A percentile compares a stretch with the other conserved stretches of the same genome.
These are phyloP conservation scores for Gossypium bickii DNA, from an alignment of 345 rosid genomes.

Conservation along the genomic window DNA sequence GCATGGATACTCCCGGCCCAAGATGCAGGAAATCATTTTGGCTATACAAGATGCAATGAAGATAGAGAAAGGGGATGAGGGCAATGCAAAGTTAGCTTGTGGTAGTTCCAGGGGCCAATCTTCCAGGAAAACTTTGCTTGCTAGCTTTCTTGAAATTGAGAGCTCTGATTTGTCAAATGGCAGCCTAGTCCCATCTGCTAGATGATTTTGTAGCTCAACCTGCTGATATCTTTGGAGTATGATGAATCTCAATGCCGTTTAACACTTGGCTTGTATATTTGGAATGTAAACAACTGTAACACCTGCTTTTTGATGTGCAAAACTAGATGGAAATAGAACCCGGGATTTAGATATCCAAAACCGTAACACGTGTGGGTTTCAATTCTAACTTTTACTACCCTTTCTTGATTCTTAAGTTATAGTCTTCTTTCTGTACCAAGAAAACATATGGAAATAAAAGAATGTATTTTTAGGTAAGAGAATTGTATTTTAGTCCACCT, in stretches of 20 bases:
- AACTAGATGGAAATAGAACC: not conserved
- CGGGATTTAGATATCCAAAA: not conserved
- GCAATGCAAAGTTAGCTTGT: constrained; percentile 30
- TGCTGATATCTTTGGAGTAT: not conserved
- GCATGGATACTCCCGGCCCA: constrained; percentile 60
- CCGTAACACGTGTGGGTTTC: not conserved
- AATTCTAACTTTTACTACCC: not conserved
- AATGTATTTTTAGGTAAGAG: not conserved
- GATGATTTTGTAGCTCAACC: constrained; percentile 30
- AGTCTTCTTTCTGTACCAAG: not conserved
- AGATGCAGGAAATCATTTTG: constrained; percentile 80
- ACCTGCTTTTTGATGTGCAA: not conserved
- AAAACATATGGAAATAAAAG: not conserved
- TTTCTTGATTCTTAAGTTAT: not conserved
- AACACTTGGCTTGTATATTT: not conserved
- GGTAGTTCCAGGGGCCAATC: constrained; percentile 58
- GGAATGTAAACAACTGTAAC: not conserved
- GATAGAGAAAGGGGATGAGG: constrained; percentile 58
- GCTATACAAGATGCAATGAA: constrained; percentile 83
- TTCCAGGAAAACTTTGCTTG: constrained; percentile 74
- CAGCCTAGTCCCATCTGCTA: constrained; percentile 70
- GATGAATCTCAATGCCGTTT: not conserved
- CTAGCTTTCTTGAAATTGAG: constrained; percentile 89
- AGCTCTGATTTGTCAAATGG: constrained; percentile 74
- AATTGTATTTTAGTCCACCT: not conserved